Conservation (phyloP, 2,329 filamentous ascomycete genomes). For the Didymella lethalis region DNA sequence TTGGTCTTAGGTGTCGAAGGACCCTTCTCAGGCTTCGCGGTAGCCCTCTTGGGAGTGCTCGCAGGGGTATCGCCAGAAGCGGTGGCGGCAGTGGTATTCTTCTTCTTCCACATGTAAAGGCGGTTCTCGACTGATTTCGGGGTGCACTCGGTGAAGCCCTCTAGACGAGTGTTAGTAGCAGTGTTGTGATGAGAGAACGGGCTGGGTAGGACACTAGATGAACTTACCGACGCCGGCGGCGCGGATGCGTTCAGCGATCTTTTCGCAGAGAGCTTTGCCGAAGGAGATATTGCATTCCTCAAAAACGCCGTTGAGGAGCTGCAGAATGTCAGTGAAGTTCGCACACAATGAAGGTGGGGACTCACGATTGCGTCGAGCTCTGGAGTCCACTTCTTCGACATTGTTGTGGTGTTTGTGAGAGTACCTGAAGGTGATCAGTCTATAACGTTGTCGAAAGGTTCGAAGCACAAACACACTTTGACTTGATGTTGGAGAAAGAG, state of each 20-base stretch:
- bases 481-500: not conserved
- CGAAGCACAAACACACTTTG: not conserved
- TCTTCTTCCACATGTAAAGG: conserved; percentile 34
- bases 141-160: conserved; percentile 30
- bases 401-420: not conserved
- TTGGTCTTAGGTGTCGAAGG: conserved; percentile 9
- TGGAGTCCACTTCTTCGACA: conserved; percentile 16
- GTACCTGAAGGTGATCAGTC: not conserved
- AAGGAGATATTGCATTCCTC: conserved; percentile 23
- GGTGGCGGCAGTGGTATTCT: conserved; percentile 10
- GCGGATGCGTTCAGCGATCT: conserved; percentile 23
- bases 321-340: not conserved
- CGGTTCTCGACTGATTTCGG: conserved; percentile 40
- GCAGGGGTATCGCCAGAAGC: not conserved
- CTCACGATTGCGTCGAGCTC: conserved; percentile 19
- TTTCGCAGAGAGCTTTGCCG: conserved; percentile 23
- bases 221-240: conserved; percentile 19
- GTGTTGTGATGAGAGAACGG: not conserved
- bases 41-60: conserved; percentile 8
- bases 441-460: not conserved
- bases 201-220: not conserved
- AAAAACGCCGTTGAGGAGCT: conserved; percentile 16
- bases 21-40: conserved; percentile 7
- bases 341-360: not conserved
- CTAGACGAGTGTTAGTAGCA: not conserved